Evolutionary conservation across 441 rosid species (phyloP).

Genomic region (Adansonia gregorii): DNA sequence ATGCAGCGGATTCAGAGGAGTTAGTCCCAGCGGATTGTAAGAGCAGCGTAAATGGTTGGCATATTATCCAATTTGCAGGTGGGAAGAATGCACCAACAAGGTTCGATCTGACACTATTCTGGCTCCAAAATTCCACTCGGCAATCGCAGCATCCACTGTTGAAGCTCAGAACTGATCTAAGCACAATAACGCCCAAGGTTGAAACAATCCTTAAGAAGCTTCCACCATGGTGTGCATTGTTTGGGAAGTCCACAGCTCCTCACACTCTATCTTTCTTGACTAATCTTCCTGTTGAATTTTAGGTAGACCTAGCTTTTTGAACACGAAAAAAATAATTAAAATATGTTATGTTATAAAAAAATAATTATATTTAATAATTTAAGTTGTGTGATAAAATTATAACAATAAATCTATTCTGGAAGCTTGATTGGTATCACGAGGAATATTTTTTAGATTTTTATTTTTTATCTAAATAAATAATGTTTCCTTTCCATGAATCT

Average conservation of each 20-base stretch:
- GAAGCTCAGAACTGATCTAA: constrained; percentile 81
- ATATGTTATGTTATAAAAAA: no score
- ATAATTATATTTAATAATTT: no score
- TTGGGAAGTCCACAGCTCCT: constrained; percentile 88
- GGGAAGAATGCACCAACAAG: constrained; percentile 67
- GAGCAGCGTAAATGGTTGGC: constrained; percentile 71
- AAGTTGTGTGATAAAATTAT: no score
- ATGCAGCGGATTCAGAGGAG: constrained; percentile 55
- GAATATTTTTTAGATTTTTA: no score
- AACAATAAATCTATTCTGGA: no score
- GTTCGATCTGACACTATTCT: constrained; percentile 59
- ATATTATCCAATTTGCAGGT: constrained; percentile 82
- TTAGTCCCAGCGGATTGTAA: constrained; percentile 55
- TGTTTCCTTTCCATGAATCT: no score
- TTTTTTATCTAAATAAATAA: no score
- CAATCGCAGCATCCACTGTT: constrained; percentile 46
- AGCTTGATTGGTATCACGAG: no score
- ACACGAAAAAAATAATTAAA: no score
- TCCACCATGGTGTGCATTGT: constrained; percentile 77
- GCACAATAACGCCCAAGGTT: constrained; percentile 62
- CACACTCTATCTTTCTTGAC: constrained; percentile 62
- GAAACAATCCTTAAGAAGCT: constrained; percentile 55
- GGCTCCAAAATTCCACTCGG: constrained; percentile 41
- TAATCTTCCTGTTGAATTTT: constrained; percentile 59
- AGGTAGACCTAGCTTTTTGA: constrained; percentile 21